A percentile compares a stretch with the other conserved stretches of the same genome.
phyloP scores from a whole-genome alignment of 2,329 filamentous ascomycete species.

The Fusarium palustre region DNA sequence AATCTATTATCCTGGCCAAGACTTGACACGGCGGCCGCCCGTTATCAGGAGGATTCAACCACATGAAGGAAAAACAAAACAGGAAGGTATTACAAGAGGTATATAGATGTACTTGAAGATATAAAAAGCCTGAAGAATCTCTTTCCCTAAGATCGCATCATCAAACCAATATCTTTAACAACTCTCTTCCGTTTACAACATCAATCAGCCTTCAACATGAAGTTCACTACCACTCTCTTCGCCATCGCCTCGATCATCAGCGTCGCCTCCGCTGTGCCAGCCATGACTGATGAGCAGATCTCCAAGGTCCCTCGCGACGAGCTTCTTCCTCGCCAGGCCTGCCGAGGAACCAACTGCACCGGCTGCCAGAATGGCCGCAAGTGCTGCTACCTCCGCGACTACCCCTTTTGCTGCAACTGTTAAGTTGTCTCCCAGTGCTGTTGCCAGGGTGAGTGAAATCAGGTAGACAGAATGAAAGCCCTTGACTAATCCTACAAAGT shows the following conservation, averaged over 20 bases:
- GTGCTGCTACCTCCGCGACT: not conserved
- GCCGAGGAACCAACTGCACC: slow-evolving; percentile 4
- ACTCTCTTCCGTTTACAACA: not conserved
- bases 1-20: not conserved
- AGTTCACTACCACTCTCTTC: not conserved
- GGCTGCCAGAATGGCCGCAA: slow-evolving; percentile 1
- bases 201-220: not conserved
- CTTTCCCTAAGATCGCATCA: not conserved
- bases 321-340: not conserved
- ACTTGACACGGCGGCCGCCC: not conserved
- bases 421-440: not conserved
- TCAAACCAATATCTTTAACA: not conserved
- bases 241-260: slow-evolving; percentile 3
- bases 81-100: not conserved
- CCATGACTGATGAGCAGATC: not conserved
- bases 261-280: not conserved
- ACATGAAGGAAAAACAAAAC: not conserved
- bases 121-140: not conserved
- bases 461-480: fast-evolving
- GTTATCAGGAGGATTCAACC: not conserved
- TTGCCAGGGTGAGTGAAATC: not conserved
- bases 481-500: not conserved
- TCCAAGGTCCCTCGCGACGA: slow-evolving; percentile 4
- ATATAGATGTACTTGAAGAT: not conserved
- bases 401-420: slow-evolving; percentile 12